Base-by-base conservation (phyloP, 2,329 filamentous ascomycete species). In the Raffaelea arxii region DNA sequence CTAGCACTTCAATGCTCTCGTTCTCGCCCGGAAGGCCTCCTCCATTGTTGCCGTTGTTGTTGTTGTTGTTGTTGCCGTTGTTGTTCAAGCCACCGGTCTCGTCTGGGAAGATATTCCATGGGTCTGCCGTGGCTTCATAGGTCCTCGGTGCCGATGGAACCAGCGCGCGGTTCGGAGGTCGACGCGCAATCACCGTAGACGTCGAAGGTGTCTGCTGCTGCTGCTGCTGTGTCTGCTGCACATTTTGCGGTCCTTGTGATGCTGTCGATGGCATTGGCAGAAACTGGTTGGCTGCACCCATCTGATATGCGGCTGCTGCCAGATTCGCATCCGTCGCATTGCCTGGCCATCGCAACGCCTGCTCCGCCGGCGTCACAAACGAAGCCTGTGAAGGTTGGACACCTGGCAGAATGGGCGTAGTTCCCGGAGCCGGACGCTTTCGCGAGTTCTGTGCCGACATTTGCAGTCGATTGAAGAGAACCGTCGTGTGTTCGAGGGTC, bases 1-100 rank as follows among this genome's bases (percentile, higher is more conserved):
- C 88, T 50, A 96, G 67, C 46, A 85, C 73, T 51, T 90, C 84
- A 49, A 94, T 75, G 54, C 81, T 87, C 54, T 94, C 82, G 57
- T 79, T 70, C 60, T 82, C 77, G 36, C 67, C 67, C 47, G 51
- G 49, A 14, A 67, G 24, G 2, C 49, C 45, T 11, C 4, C 16
- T 10, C 24, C 22, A 25, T 5, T 38, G n/a, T 53, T 25, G 25
- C 38, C 41, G 7, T 27, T 32, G n/a, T 18, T 32, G 25, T 22
- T 25, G n/a, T 53, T 25, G 25, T 41, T 43, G 7, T 27, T 32
- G n/a, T 18, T 32, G 25, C 25, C 35, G 12, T 18, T 23, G 21
- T 11, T 51, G 47, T 21, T 27, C 32, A 51, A 19, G 2, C 7
- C 21, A 7, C 56, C 55, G 14, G 65, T 62, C 23, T 75, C 70